These are phyloP conservation scores for Cladosporium cucumerinum DNA, from an alignment of 2,329 filamentous ascomycete genomes.

Conservation along the genomic window DNA sequence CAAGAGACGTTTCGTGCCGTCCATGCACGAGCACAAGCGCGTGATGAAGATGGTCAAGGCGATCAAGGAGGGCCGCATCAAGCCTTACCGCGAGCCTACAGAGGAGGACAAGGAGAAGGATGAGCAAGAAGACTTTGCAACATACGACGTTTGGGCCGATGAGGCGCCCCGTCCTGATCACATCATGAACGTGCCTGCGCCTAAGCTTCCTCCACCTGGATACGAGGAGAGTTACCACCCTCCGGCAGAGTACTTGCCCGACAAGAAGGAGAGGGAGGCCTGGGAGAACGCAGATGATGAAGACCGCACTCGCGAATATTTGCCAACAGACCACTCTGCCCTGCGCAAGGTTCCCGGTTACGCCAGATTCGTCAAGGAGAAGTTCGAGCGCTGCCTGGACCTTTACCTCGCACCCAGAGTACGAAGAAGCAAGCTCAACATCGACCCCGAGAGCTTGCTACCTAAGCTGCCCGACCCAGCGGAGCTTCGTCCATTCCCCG, in stretches of 20 bases:
- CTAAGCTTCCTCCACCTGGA: slow-evolving; percentile 86
- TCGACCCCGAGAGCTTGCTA: slow-evolving; percentile 87
- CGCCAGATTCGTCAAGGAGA: slow-evolving; percentile 84
- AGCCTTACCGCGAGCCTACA: slow-evolving; percentile 78
- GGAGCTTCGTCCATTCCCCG: slow-evolving; percentile 92
- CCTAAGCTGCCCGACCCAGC: slow-evolving; percentile 91
- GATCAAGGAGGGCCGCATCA: slow-evolving; percentile 87
- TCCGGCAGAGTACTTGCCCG: slow-evolving; percentile 87
- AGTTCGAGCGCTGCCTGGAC: slow-evolving; percentile 92
- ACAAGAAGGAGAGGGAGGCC: slow-evolving; percentile 73
- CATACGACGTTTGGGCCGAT: slow-evolving; percentile 93
- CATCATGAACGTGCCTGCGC: slow-evolving; percentile 90
- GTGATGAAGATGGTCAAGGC: slow-evolving; percentile 97
- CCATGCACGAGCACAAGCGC: slow-evolving; percentile 93
- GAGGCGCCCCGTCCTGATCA: slow-evolving; percentile 79
- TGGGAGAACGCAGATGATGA: slow-evolving; percentile 89
- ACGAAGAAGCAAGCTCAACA: slow-evolving; percentile 90
- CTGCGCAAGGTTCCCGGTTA: slow-evolving; percentile 91
- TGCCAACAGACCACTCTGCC: slow-evolving; percentile 78
- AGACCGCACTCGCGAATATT: slow-evolving; percentile 83
- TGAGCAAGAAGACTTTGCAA: slow-evolving; percentile 66
- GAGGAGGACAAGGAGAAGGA: slow-evolving; percentile 56
- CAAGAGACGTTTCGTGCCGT: slow-evolving; percentile 91
- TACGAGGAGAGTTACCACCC: slow-evolving; percentile 97
- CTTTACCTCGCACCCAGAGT: slow-evolving; percentile 91